Conservation (phyloP, 768 basidiomycete genomes). For the Termitomyces titanicus region DNA sequence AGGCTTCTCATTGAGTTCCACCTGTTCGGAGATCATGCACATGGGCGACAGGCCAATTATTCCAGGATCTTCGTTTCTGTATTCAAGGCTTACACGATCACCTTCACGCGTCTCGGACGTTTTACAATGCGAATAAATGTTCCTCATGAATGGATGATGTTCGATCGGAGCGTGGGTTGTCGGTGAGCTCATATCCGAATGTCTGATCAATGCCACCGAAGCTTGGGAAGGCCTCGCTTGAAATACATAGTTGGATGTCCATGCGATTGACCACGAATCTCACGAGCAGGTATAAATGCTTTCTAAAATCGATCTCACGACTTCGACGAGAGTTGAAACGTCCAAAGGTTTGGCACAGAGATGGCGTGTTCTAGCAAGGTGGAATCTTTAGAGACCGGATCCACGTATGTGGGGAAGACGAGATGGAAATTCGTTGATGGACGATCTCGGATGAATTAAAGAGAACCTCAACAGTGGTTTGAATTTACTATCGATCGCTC, state of each 20-base stretch:
- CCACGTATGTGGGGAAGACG: not conserved
- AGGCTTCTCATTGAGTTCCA: too few relatives aligned
- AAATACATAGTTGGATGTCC: not conserved
- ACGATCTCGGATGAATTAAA: not conserved
- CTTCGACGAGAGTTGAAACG: too few relatives aligned
- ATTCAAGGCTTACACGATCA: too few relatives aligned
- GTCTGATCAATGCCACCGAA: not conserved
- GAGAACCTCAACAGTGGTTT: too few relatives aligned
- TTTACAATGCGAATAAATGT: not conserved
- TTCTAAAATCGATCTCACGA: not conserved
- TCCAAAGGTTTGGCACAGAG: too few relatives aligned
- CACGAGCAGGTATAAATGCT: not conserved
- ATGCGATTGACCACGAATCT: not conserved
- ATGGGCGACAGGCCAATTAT: too few relatives aligned
- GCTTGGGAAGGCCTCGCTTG: not conserved
- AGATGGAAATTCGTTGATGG: not conserved
- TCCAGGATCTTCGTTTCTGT: too few relatives aligned
- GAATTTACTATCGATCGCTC: not conserved
- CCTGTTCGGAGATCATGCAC: too few relatives aligned
- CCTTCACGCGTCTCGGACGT: not conserved
- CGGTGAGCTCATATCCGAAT: not conserved
- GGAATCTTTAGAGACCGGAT: too few relatives aligned
- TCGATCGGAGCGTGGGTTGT: not conserved
- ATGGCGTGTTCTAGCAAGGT: not conserved
- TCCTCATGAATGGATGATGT: not conserved